A percentile compares a stretch with the other conserved stretches of the same genome.
These are phyloP conservation scores for Silybum marianum DNA, from an alignment of 129 eudicot genomes.

Conservation along the genomic window DNA sequence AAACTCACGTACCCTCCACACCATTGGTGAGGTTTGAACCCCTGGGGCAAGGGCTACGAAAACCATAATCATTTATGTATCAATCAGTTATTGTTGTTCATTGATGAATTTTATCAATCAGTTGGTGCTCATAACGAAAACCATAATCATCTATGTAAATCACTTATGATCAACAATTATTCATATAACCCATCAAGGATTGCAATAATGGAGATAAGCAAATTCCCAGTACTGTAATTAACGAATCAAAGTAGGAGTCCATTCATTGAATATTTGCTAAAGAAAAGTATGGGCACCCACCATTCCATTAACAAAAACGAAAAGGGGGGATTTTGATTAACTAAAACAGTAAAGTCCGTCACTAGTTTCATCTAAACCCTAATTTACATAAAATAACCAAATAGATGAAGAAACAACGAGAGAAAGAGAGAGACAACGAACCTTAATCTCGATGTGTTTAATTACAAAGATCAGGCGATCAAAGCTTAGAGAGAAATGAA, in stretches of 20 bases:
- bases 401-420: background rate
- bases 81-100: too few species aligned
- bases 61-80: too few species aligned
- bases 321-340: background rate
- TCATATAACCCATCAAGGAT: background rate
- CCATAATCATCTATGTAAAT: background rate
- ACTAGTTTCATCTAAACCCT: background rate
- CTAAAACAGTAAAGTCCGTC: background rate
- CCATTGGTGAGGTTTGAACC: too few species aligned
- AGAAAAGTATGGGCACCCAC: too few species aligned
- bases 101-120: background rate
- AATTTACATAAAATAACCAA: too few species aligned
- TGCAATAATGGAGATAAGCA: background rate
- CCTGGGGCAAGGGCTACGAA: too few species aligned
- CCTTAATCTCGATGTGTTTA: background rate
- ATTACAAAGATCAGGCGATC: background rate
- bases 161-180: background rate
- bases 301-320: background rate
- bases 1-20: too few species aligned
- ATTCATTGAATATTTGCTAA: background rate
- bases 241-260: background rate
- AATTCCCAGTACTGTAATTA: background rate
- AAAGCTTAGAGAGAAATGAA: background rate
- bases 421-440: background rate
- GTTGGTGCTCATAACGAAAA: background rate